A percentile compares a stretch with the other conserved stretches of the same genome.
These are phyloP conservation scores for Cercospora sp. DNA, from an alignment of 2,329 filamentous ascomycete species.

Conservation along the genomic window DNA sequence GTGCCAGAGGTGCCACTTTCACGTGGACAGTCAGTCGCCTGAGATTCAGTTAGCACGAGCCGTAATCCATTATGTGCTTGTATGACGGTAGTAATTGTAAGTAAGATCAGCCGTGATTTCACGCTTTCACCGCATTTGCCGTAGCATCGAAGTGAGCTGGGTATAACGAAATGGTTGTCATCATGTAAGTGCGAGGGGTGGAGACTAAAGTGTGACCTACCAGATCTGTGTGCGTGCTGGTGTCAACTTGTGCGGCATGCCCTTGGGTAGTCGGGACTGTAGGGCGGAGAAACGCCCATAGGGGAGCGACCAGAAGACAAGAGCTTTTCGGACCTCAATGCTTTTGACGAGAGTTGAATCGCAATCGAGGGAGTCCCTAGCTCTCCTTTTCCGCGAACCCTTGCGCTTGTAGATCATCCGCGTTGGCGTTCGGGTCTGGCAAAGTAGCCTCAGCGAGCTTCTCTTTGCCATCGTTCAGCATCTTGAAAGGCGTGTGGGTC, in stretches of 20 bases:
- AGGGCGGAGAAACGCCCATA: too few species aligned
- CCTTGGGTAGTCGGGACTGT: not conserved
- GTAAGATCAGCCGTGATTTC: constrained; percentile 14
- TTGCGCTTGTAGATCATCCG: constrained; percentile 52
- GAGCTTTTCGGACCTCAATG: not conserved
- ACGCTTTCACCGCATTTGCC: constrained; percentile 15
- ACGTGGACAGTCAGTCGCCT: too few species aligned
- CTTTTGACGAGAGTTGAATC: not conserved
- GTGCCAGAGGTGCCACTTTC: too few species aligned
- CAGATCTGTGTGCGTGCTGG: not conserved
- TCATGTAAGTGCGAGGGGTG: constrained; percentile 1
- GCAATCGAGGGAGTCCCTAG: constrained; percentile 3
- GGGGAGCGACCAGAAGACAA: too few species aligned
- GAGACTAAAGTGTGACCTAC: not conserved
- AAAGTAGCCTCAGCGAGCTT: constrained; percentile 52
- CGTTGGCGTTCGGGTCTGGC: constrained; percentile 50
- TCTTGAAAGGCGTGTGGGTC: constrained; percentile 67
- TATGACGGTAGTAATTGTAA: not conserved
- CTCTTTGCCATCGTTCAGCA: constrained; percentile 53
- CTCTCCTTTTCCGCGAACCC: constrained; percentile 36
- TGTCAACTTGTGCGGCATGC: not conserved
- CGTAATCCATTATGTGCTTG: not conserved
- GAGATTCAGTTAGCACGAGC: not conserved
- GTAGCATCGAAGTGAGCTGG: constrained; percentile 18
- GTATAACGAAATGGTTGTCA: constrained; percentile 14